Evolutionary conservation across 169 alveolate genomes (phyloP), one percentile per base, ranked within the genome.

Genomic region (Cryptosporidium tyzzeri): DNA sequence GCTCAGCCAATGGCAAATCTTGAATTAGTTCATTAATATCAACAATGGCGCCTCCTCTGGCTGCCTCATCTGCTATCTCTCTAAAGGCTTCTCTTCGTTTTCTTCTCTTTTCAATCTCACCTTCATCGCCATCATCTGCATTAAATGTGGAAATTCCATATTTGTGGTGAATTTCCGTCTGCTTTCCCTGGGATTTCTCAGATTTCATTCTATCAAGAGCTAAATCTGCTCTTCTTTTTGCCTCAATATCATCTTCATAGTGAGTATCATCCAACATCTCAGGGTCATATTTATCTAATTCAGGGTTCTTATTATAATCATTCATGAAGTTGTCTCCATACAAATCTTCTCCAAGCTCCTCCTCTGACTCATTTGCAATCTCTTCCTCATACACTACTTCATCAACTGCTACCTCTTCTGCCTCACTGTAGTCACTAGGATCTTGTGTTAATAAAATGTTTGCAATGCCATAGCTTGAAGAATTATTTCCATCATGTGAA

Each of bases 211-310:
- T 58, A 71, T 92, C 91, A 53, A 91, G 61, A 29, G 94, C 94
- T 31, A 94, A 61, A 80, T 95, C 94, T 71, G 93, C 94, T 71
- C 97, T 92, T 51, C 97, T 91, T 62, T 85, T 95, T 44, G 96
- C 97, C 55, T 92, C 93, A 45, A 94, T 92, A 84, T 95, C 96
- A 71, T 94, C 95, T 41, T 91, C 95, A 86, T 95, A 95, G 62
- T 93, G 85, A 29, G 92, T 93, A 35, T 95, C 97, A 68, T 95
- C 97, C 51, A 95, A 70, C 84, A 95, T 89, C 62, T 94, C 96
- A 23, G 91, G 96, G 74, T 95, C 97, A 75, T 95, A 95, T 44
- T 91, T 96, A 85, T 95, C 96, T 18, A 80, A 41, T 29, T 62
- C 89, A 12, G 89, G 89, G 39, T 80, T 65, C 48, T 59, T 44